phyloP scores from a whole-genome alignment of 1,284 basidiomycete species.

The Paramarasmius palmivorus region DNA sequence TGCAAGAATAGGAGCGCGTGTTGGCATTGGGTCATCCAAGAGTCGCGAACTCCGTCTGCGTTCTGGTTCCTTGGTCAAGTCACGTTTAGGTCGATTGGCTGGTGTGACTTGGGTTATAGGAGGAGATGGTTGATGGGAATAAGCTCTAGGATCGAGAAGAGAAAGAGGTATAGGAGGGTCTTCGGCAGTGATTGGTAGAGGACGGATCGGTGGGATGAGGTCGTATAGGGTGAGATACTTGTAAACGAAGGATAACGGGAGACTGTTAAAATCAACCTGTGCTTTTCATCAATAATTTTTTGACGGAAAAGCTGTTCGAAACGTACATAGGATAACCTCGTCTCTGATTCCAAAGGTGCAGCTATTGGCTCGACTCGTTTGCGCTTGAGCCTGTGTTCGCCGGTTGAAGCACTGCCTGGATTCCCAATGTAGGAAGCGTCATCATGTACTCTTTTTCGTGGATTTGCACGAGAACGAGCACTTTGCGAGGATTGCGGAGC shows the following conservation, averaged over 20 bases:
- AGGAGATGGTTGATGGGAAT: slow-evolving; percentile 40
- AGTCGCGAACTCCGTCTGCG: slow-evolving; percentile 62
- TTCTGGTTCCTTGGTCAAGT: slow-evolving; percentile 36
- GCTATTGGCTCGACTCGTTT: slow-evolving; percentile 52
- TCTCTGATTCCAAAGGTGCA: slow-evolving; percentile 32
- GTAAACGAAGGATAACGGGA: slow-evolving; percentile 60
- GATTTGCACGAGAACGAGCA: slow-evolving; percentile 2
- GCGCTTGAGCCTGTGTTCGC: slow-evolving; percentile 50
- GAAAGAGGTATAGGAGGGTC: slow-evolving; percentile 68
- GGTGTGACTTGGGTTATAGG: slow-evolving; percentile 49
- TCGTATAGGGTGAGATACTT: slow-evolving; percentile 71
- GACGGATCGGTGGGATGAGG: slow-evolving; percentile 63
- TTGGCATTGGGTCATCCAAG: slow-evolving; percentile 59
- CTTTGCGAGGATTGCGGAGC: slow-evolving; percentile 3
- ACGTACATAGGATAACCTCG: slow-evolving; percentile 42
- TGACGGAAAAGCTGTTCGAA: slow-evolving; percentile 3
- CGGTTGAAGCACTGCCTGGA: slow-evolving; percentile 45
- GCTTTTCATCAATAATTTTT: neutral
- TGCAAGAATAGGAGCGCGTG: slow-evolving; percentile 61
- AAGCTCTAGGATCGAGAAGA: slow-evolving; percentile 45
- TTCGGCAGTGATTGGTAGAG: slow-evolving; percentile 62
- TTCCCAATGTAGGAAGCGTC: slow-evolving; percentile 65
- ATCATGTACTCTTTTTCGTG: slow-evolving; percentile 38
- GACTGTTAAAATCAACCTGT: slow-evolving; percentile 73
- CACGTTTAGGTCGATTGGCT: slow-evolving; percentile 68